Evolutionary conservation across 208 protist genomes (phyloP), one percentile per base, ranked within the genome.

Genomic region (Crithidia thermophila): DNA sequence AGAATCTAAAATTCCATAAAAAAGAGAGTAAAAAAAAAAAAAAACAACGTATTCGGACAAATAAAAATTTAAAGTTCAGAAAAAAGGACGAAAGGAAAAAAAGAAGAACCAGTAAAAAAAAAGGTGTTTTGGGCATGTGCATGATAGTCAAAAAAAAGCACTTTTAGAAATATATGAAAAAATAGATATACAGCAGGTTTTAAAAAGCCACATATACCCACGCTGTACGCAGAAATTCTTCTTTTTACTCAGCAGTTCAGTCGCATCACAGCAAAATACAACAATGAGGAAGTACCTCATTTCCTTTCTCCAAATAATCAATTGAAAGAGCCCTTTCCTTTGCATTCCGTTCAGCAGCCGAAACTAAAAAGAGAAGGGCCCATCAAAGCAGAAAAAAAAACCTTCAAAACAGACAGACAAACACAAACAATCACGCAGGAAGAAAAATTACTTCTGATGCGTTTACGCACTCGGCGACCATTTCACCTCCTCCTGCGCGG

Each of bases 401-500:
- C n/a, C n/a, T n/a, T n/a, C n/a, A n/a, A n/a, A n/a, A n/a, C n/a
- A n/a, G n/a, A 23, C 21, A 52, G 21, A 46, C 28, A 60, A 4
- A 18, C 25, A 23, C 0, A 30, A 27, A 37, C 33, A 58, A 16
- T 43, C 53, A 59, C 21, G 42, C 34, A 27, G 20, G 30, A 59
- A 7, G 25, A 31, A 9, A 9, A 16, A 7, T 11, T n/a, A 33
- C 25, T 20, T 39, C 34, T 39, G 9, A 6, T 20, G 20, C 1
- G 5, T 0, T 43, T 45, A 55, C 0, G 59, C 42, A 33, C 57
- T 47, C 14, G 69, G 51, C 20, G 60, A 16, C 53, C 69, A 63
- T 7, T 60, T 47, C 37, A 67, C 59, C 60, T 68, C 60, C 27
- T 75, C 69, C 34, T 68, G 52, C 13, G 69, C 57, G 25, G 69